Base-by-base conservation (phyloP, 306 rosid genomes). In the Rosa multiflora region DNA sequence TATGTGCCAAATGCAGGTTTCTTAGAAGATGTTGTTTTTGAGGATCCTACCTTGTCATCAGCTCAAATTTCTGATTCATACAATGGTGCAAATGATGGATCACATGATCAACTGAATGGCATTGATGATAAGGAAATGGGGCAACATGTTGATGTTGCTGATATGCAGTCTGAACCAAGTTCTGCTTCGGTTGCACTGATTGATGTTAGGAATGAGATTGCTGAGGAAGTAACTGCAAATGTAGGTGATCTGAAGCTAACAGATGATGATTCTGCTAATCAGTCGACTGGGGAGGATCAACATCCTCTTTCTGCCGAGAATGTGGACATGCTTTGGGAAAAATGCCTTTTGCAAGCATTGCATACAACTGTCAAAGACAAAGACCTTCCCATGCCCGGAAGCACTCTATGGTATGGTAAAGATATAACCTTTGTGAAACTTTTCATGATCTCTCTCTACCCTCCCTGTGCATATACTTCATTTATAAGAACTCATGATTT, bases 1-100 rank as follows among this genome's bases (percentile, higher is more conserved):
- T 86, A 70, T 73, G 99, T 95, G 76, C 99, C 98, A n/a, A 95
- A 95, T 85, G 95, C 82, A 11, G 99, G 98, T n/a, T 95, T 95
- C 83, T 81, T 82, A 9, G 94, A 91, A 85, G 97, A 95, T 90
- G 94, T 61, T 72, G 98, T 91, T 81, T 85, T 83, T 77, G 97
- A 85, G 84, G 95, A 92, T 87, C 98, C 99, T 77, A 84, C 92
- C 48, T 81, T 85, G 52, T 75, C 87, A 73, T 76, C 86, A 6
- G 63, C 81, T 40, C 89, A 88, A 48, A 72, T 84, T 75, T 80
- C 87, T 70, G 85, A 78, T 78, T 86, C 82, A 18, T 61, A 48
- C 18, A 86, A 84, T 70, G 86, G 66, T 74, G 74, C 70, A 55
- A 46, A 43, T 49, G 88, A 82, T 84, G 74, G 85, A 67, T 87